phyloP scores from a whole-genome alignment of 2,329 filamentous ascomycete species.

The Thermothelomyces thermophilus region DNA sequence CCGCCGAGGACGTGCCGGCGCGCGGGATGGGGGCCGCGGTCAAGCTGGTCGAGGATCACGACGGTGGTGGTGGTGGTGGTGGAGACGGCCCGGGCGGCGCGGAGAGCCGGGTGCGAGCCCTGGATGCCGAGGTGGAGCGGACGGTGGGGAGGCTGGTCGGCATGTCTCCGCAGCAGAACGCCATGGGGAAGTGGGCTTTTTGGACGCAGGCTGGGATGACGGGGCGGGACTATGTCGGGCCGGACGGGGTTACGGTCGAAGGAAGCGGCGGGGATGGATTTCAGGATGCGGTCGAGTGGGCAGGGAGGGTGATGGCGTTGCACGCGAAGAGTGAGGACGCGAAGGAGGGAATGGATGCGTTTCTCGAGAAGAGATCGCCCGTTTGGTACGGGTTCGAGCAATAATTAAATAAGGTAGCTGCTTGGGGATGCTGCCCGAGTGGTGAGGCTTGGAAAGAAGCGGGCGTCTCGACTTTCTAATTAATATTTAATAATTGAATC shows the following conservation, averaged over 20 bases:
- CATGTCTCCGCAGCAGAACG: constrained; percentile 28
- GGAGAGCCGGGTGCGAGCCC: constrained; percentile 21
- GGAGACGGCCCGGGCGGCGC: constrained; percentile 1
- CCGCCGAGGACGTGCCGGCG: constrained; percentile 26
- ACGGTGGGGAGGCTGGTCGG: constrained; percentile 25
- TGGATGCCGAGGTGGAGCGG: constrained; percentile 8
- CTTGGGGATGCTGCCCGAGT: too few relatives aligned
- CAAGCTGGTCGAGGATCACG: too few relatives aligned
- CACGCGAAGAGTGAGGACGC: constrained; percentile 28
- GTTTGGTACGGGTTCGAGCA: constrained; percentile 17
- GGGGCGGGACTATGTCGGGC: constrained; percentile 3
- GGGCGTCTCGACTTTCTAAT: too few relatives aligned
- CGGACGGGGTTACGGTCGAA: neutral
- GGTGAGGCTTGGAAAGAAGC: too few relatives aligned
- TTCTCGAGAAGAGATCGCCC: constrained; percentile 25
- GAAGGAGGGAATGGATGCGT: constrained; percentile 27
- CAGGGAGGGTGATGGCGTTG: constrained; percentile 27
- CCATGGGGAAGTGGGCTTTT: constrained; percentile 32
- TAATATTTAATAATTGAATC: too few relatives aligned
- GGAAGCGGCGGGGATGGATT: constrained; percentile 23
- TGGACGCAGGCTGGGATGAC: constrained; percentile 29
- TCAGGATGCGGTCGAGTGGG: constrained; percentile 26
- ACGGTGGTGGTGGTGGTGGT: constrained; percentile 21
- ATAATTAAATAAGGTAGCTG: too few relatives aligned
- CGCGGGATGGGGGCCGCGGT: constrained; percentile 23